A percentile compares a stretch with the other conserved stretches of the same genome.
These are phyloP conservation scores for Solanum lycopersicoides DNA, from an alignment of 257 asterid species.

Conservation along the genomic window DNA sequence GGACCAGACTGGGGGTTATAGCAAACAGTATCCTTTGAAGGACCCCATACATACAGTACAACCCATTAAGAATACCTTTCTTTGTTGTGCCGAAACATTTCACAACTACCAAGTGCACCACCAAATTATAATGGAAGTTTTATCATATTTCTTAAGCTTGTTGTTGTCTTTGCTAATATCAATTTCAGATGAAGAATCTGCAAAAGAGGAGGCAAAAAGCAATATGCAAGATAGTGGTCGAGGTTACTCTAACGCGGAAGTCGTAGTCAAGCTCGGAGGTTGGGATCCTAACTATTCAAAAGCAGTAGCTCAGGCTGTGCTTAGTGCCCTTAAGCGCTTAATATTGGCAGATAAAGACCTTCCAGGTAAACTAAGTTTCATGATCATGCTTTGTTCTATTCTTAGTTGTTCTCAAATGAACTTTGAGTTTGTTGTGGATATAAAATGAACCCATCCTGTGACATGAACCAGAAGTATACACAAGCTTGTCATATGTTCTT, in stretches of 20 bases:
- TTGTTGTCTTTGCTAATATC: neutral
- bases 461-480: neutral
- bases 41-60: neutral
- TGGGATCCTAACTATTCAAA: slow-evolving; percentile 72
- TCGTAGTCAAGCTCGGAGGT: slow-evolving; percentile 65
- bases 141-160: neutral
- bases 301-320: slow-evolving; percentile 65
- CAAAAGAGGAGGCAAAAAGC: slow-evolving; percentile 64
- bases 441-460: neutral
- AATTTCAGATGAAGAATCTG: slow-evolving; percentile 62
- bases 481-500: neutral
- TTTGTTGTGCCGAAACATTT: neutral
- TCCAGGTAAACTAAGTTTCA: slow-evolving; percentile 36
- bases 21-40: neutral
- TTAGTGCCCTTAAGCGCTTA: slow-evolving; percentile 75
- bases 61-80: neutral
- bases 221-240: slow-evolving; percentile 30
- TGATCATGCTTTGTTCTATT: neutral
- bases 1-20: neutral
- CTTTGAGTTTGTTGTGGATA: neutral
- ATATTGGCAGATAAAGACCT: slow-evolving; percentile 67
- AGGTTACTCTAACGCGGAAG: slow-evolving; percentile 75
- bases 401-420: neutral
- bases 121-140: neutral
- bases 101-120: neutral